These are phyloP conservation scores for Russula abietina DNA, from an alignment of 768 basidiomycete genomes.

Conservation along the genomic window DNA sequence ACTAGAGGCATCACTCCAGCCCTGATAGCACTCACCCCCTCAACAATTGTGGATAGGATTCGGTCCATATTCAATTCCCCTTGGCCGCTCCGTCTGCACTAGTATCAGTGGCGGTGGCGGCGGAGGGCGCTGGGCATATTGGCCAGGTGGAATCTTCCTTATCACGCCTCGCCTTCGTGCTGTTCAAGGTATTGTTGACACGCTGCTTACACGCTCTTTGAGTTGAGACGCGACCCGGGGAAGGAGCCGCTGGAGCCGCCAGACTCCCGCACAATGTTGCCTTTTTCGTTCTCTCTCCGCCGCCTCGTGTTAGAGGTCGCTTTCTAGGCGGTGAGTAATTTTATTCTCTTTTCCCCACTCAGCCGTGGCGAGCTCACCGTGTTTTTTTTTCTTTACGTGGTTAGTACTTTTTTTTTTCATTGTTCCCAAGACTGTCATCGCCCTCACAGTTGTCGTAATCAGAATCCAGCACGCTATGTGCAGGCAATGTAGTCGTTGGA, in stretches of 20 bases:
- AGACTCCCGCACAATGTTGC: conserved; percentile 40
- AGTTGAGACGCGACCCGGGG: conserved; percentile 60
- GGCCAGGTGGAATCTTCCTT: conserved; percentile 36
- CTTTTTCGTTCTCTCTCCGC: conserved; percentile 22
- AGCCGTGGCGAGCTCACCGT: conserved; percentile 20
- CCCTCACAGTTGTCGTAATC: conserved; percentile 14
- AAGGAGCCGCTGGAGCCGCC: conserved; percentile 45
- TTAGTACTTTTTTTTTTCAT: conserved; percentile 13
- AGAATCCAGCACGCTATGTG: conserved; percentile 30
- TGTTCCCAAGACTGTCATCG: background rate
- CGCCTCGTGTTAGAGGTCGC: conserved; percentile 23
- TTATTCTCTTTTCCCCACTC: conserved; percentile 26
- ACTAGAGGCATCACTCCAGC: conserved; percentile 23
- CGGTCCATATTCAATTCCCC: conserved; percentile 4
- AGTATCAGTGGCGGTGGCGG: conserved; percentile 13
- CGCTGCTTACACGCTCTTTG: conserved; percentile 58
- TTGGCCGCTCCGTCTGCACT: conserved; percentile 1
- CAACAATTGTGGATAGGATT: background rate
- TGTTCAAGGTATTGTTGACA: conserved; percentile 52
- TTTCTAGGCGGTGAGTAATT: conserved; percentile 22
- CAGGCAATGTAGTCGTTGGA: conserved; percentile 21
- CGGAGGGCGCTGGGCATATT: conserved; percentile 13
- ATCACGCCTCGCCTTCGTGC: conserved; percentile 46
- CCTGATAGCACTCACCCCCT: conserved; percentile 21
- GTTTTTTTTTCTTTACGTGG: conserved; percentile 22